Base-by-base conservation (phyloP, 108 stramenopile genomes). In the Nannochloropsis gaditana region DNA sequence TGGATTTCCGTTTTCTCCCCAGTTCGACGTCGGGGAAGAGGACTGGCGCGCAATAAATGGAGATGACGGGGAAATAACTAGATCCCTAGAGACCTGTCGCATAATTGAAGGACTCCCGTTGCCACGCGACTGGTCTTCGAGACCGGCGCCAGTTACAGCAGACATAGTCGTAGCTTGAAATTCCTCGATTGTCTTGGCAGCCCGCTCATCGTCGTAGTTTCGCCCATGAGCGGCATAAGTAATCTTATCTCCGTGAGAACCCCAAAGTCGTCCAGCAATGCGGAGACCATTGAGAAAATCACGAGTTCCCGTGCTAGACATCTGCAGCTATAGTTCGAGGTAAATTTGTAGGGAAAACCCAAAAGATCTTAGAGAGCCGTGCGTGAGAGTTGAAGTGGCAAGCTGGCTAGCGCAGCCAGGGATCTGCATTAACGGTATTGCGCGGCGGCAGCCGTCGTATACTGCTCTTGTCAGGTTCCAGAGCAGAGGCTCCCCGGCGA, bases 231-330 rank as follows among this genome's bases (percentile, higher is more conserved):
- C 59, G 15, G 6, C 59, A 73, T 73, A n/a, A 2, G 59, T 73
- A n/a, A 73, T 73, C 59, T 73, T 73, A n/a, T 73, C 59, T 4
- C 59, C 59, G 6, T 73, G 59, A 73, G 59, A 73, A n/a, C 59
- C 59, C 59, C 59, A 73, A 15, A 73, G 59, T 15, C 59, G 59
- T 3, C 59, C 59, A 3, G 59, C 59, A 15, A 73, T n/a, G 19
- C 59, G 59, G 59, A 73, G 59, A n/a, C 59, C 59, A 73, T 73
- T 73, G 59, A 73, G 59, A n/a, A 73, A 73, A n/a, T 73, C 59
- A n/a, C 59, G 59, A n/a, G 59, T 73, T n/a, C 59, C 59, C n/a
- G 59, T 73, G 59, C 6, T 73, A n/a, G 59, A n/a, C 59, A 73
- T 73, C 19, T n/a, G 15, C 59, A 73, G 19, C 59, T 73, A n/a